Conservation (phyloP, 805 yeast genomes). For the Teunomyces funiuensis region DNA sequence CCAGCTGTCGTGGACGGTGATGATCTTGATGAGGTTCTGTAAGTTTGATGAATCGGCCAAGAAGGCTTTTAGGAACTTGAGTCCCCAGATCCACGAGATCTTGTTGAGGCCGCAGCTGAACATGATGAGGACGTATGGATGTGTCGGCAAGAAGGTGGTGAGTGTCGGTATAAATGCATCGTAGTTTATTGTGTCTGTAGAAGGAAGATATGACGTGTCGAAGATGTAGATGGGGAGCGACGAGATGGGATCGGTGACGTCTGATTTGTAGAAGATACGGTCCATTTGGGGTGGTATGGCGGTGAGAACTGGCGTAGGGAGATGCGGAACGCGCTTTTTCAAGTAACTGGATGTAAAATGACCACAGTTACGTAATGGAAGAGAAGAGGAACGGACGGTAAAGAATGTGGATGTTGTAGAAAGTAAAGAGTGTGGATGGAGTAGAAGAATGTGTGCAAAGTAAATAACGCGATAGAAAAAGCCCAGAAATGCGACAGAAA, state of each 20-base stretch:
- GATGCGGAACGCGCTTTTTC: neutral
- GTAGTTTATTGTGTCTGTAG: constrained; percentile 43
- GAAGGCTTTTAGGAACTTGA: constrained; percentile 52
- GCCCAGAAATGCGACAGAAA: neutral
- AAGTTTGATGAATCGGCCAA: constrained; percentile 55
- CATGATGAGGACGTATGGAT: constrained; percentile 66
- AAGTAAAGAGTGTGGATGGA: neutral
- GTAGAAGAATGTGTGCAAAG: no score
- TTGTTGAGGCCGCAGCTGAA: constrained; percentile 80
- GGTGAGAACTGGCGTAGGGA: neutral
- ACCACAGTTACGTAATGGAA: no score
- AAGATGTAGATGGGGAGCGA: constrained; percentile 74
- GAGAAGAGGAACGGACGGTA: neutral
- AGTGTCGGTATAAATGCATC: constrained; percentile 59
- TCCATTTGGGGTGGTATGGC: constrained; percentile 28
- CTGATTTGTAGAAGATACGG: constrained; percentile 56
- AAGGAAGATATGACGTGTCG: constrained; percentile 79
- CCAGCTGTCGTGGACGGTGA: constrained; percentile 90
- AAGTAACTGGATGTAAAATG: no score
- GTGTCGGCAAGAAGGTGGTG: constrained; percentile 56
- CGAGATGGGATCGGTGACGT: constrained; percentile 63
- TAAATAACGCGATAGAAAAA: constrained; percentile 3
- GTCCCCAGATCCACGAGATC: constrained; percentile 70
- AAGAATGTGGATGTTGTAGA: neutral
- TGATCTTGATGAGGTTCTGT: constrained; percentile 53